Percentiles rank a stretch among this genome's conserved stretches.
These are phyloP conservation scores for Phytopythium ostracodes DNA, from an alignment of 352 stramenopile genomes.

Conservation along the genomic window DNA sequence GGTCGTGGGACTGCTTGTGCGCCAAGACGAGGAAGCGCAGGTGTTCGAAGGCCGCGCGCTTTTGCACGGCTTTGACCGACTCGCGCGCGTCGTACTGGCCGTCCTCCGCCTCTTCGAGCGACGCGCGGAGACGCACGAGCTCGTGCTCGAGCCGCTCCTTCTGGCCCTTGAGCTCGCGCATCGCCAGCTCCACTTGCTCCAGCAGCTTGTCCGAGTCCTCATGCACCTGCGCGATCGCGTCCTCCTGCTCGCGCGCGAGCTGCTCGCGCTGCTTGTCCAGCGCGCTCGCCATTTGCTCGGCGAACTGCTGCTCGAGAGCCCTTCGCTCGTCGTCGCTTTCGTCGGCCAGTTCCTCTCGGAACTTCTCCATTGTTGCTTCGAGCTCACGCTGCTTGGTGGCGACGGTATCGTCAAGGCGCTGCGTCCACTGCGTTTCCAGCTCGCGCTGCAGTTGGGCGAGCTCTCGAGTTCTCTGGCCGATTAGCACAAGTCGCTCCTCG, in stretches of 20 bases:
- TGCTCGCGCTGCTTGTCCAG: slow-evolving; percentile 36
- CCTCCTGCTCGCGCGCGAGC: slow-evolving; percentile 59
- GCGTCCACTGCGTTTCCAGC: slow-evolving; percentile 21
- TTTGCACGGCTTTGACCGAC: slow-evolving; percentile 48
- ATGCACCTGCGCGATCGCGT: slow-evolving; percentile 69
- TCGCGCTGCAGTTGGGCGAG: slow-evolving; percentile 14
- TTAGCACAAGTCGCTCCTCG: slow-evolving; percentile 11
- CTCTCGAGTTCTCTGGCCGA: slow-evolving; percentile 14
- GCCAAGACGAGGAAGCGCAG: slow-evolving; percentile 39
- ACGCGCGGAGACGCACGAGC: slow-evolving; percentile 35
- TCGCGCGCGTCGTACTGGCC: slow-evolving; percentile 64
- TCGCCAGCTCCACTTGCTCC: slow-evolving; percentile 67
- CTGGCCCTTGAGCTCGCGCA: slow-evolving; percentile 65
- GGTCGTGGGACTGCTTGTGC: slow-evolving; percentile 28
- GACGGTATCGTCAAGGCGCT: slow-evolving; percentile 13
- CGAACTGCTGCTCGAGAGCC: slow-evolving; percentile 13
- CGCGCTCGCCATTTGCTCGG: slow-evolving; percentile 24
- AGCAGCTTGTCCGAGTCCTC: slow-evolving; percentile 79
- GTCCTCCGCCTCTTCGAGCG: slow-evolving; percentile 73
- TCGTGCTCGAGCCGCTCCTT: slow-evolving; percentile 69
- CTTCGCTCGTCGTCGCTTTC: slow-evolving; percentile 15
- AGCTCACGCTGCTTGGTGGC: not conserved
- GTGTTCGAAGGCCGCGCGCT: slow-evolving; percentile 49
- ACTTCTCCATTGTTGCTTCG: slow-evolving; percentile 12
- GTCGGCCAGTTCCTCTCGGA: slow-evolving; percentile 14